Evolutionary conservation across 805 yeast species (phyloP), one percentile per base, ranked within the genome.

Genomic region (Maudiozyma barnettii): DNA sequence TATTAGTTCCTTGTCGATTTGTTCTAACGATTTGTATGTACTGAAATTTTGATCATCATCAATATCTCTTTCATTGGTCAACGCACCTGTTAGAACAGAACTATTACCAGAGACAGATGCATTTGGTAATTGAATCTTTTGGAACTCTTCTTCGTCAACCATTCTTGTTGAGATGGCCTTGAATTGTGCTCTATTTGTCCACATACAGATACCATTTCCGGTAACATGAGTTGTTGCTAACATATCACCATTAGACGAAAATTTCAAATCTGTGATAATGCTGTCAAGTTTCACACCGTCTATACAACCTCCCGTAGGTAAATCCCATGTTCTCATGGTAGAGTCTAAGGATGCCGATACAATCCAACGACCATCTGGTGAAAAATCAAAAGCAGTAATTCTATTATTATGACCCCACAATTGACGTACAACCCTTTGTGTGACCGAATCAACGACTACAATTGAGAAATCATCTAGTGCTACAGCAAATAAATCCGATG

Each of bases 361-460:
- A 33, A 93, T 69, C 97, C 98, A 93, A 63, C 97, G 79, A 33
- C 97, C 98, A 63, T 90, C 91, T 4, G 96, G 95, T 3, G 95
- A 82, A 60, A 93, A 91, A 63, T 87, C 97, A 63, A 91, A 65
- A 1, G 86, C 75, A 0, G 97, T 89, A 53, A 93, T 81, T 58
- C 96, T 75, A 65, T 90, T 89, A 12, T 83, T 74, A 61, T 93
- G 99, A 4, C 99, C 99, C 70, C 79, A 81, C 49, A 93, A 71
- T 51, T 82, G 84, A 72, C 99, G 82, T 30, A 95, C 91, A 31
- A 88, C 77, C 55, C 77, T 80, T 58, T 81, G 87, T 0, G 97
- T 87, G 2, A 78, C 77, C 0, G 84, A 76, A 64, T 93, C 99
- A 48, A 93, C 69, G 5, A 93, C 81, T 2, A 84, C 83, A 39